phyloP scores from a whole-genome alignment of 352 stramenopile genomes.

The Pythium insidiosum region DNA sequence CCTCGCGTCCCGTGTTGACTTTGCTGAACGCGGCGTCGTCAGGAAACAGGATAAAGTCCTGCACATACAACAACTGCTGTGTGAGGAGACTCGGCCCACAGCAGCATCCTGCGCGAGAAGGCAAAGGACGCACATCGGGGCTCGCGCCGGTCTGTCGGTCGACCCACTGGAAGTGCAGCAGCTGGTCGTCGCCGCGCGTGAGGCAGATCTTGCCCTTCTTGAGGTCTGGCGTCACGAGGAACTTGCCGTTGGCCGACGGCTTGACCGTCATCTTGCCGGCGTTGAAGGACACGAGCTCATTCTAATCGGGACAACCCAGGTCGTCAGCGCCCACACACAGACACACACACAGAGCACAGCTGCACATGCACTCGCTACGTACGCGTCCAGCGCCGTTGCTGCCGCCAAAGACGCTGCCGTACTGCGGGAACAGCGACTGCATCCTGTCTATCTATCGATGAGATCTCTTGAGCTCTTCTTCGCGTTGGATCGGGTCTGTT shows the following conservation, averaged over 20 bases:
- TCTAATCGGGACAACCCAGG: conserved; percentile 22
- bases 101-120: too few species aligned
- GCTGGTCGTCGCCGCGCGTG: conserved; percentile 81
- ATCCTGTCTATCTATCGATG: conserved; percentile 5
- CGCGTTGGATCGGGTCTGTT: conserved; percentile 14
- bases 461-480: conserved; percentile 10
- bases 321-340: not conserved
- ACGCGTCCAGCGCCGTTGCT: conserved; percentile 44
- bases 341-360: not conserved
- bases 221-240: conserved; percentile 81
- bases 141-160: conserved; percentile 79
- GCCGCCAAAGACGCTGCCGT: conserved; percentile 72
- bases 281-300: conserved; percentile 87
- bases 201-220: conserved; percentile 88
- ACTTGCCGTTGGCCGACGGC: conserved; percentile 73
- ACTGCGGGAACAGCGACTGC: conserved; percentile 70
- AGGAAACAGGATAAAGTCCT: conserved; percentile 91
- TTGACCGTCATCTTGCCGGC: conserved; percentile 86
- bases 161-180: conserved; percentile 92
- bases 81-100: too few species aligned
- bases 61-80: too few species aligned
- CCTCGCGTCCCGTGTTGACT: conserved; percentile 78
- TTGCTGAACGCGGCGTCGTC: conserved; percentile 85
- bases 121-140: conserved; percentile 35
- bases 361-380: too few species aligned